Base-by-base conservation (phyloP, 169 alveolate genomes). In the Plasmodium relictum region DNA sequence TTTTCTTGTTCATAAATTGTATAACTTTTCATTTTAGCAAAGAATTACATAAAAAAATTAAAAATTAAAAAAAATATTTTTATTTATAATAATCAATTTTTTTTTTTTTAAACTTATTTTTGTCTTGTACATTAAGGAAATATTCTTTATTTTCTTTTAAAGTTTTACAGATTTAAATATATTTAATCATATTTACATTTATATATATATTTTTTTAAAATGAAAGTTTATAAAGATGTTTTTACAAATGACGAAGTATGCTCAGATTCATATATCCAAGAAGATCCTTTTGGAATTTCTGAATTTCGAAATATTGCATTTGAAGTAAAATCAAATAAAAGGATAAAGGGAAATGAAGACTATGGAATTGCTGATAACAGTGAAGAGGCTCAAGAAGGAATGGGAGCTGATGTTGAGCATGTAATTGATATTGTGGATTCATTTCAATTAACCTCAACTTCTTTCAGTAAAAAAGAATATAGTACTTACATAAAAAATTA, bases 351-450 rank as follows among this genome's bases (percentile, higher is more conserved):
- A n/a, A 95, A 93, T 66, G 98, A 96, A 74, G 98, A 96, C 88
- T 96, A 89, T 90, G 98, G 98, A 61, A 95, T 96, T 65, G 96
- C 98, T 63, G 96, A 95, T 94, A 96, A 96, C 88, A 96, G 98
- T 71, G 98, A 96, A 88, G 98, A 94, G 37, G 97, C 95, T 37
- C 96, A 88, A 42, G 95, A 88, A 39, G 96, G 92, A 48, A 94
- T 91, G 63, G 97, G 95, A 89, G 95, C 96, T 45, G 94, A 88
- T 9, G 97, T 95, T 7, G 98, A 96, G 85, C 95, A 95, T 20
- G 98, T 97, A 20, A 94, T 96, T 78, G 99, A 97, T 71, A 91
- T 97, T 42, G 95, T 97, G 54, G 99, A 97, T 78, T 96, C 98
- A 56, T 97, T 97, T 96, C 94, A 95, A 88, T 95, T 96, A 63